Percentiles rank a stretch among this genome's conserved stretches.
phyloP scores from a whole-genome alignment of 2,329 filamentous ascomycete genomes.

The Fusarium clavum region DNA sequence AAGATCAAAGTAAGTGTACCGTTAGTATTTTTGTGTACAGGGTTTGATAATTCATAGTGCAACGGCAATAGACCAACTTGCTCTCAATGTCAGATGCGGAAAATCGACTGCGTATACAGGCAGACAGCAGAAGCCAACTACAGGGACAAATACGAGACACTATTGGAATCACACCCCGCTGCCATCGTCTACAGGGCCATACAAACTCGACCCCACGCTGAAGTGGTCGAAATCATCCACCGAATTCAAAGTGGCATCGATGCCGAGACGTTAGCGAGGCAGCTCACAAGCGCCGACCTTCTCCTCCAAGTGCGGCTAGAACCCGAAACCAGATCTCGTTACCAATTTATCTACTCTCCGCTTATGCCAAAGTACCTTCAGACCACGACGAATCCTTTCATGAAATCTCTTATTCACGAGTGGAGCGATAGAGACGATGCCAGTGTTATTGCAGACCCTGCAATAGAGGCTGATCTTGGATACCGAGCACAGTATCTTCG shows the following conservation, averaged over 20 bases:
- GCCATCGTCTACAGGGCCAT: neutral
- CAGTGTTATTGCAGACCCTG: neutral
- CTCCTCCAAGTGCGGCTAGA: constrained; percentile 12
- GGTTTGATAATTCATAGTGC: neutral
- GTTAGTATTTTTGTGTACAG: neutral
- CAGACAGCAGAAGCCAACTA: neutral
- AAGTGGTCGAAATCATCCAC: constrained; percentile 2
- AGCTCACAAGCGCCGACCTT: constrained; percentile 7
- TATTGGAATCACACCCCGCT: constrained; percentile 5
- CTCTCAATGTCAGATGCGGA: neutral
- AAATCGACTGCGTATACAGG: constrained; percentile 1
- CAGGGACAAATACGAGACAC: neutral
- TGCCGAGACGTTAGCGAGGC: neutral
- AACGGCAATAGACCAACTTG: constrained; percentile 1
- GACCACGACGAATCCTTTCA: neutral
- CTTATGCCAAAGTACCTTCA: constrained; percentile 12
- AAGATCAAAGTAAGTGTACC: neutral
- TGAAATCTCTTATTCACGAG: constrained; percentile 18
- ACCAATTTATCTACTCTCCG: neutral
- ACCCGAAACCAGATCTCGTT: constrained; percentile 7
- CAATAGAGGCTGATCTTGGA: neutral
- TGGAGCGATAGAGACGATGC: constrained; percentile 2
- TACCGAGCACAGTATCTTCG: constrained; percentile 8
- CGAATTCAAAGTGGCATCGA: constrained; percentile 2
- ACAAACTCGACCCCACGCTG: neutral